These are phyloP conservation scores for Austropuccinia psidii DNA, from an alignment of 1,284 basidiomycete species.

Conservation along the genomic window DNA sequence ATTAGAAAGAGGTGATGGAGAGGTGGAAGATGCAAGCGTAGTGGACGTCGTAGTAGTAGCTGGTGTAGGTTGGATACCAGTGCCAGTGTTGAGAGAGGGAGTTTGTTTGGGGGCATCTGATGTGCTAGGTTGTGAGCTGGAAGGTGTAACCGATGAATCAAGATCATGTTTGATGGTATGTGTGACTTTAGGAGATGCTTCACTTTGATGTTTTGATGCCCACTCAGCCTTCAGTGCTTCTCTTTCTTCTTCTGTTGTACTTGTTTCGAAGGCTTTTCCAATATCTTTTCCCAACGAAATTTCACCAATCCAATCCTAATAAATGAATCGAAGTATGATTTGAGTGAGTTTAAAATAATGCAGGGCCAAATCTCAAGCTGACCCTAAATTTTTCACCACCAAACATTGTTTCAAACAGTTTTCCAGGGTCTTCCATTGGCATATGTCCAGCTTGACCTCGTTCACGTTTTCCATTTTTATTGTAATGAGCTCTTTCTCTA, in stretches of 20 bases:
- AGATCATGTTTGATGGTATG: slow-evolving; percentile 22
- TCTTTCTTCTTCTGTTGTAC: slow-evolving; percentile 48
- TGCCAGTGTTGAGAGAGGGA: slow-evolving; percentile 1
- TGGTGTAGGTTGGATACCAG: slow-evolving; percentile 18
- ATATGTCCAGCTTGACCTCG: slow-evolving; percentile 23
- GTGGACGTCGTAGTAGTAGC: slow-evolving; percentile 16
- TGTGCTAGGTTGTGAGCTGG: not conserved
- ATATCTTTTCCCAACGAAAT: slow-evolving; percentile 48
- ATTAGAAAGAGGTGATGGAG: not conserved
- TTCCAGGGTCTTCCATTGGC: slow-evolving; percentile 33
- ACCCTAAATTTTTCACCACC: slow-evolving; percentile 41
- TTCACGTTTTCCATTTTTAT: slow-evolving; percentile 47
- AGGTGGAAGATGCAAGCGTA: slow-evolving; percentile 5
- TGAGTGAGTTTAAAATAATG: no score
- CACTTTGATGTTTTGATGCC: slow-evolving; percentile 38
- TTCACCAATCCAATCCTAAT: slow-evolving; percentile 46
- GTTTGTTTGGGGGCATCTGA: not conserved
- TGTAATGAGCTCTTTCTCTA: slow-evolving; percentile 47
- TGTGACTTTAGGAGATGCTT: not conserved
- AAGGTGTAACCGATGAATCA: slow-evolving; percentile 25
- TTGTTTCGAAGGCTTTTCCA: slow-evolving; percentile 47
- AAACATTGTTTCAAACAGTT: slow-evolving; percentile 46
- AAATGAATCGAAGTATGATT: not conserved
- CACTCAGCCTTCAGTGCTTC: slow-evolving; percentile 46
- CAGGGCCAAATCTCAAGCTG: not conserved